phyloP scores from a whole-genome alignment of 176 grass and related monocot genomes.

The Phyllostachys edulis region DNA sequence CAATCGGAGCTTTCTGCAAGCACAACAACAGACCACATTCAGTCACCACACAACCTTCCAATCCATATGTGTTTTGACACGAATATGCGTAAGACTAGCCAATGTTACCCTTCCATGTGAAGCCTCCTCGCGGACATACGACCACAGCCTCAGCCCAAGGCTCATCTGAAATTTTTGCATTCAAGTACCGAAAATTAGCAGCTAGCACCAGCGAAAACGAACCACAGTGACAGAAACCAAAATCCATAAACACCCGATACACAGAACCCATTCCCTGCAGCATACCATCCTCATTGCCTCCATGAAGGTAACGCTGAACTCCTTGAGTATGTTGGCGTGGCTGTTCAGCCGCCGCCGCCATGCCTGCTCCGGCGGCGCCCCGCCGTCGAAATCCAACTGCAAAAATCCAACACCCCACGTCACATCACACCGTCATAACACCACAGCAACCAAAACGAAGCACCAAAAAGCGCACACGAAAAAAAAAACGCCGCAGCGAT shows the following conservation, averaged over 20 bases:
- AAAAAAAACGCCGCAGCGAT: background rate
- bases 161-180: conserved; percentile 54
- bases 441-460: background rate
- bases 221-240: background rate
- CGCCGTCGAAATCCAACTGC: conserved; percentile 94
- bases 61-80: background rate
- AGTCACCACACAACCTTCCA: conserved; percentile 19
- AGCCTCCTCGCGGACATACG: conserved; percentile 97
- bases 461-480: background rate
- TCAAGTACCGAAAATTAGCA: conserved; percentile 6
- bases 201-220: background rate
- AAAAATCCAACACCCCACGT: background rate
- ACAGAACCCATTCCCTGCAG: background rate
- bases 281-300: conserved; percentile 96
- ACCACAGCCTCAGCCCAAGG: conserved; percentile 93
- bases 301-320: conserved; percentile 99
- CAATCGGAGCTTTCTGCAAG: conserved; percentile 98
- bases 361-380: conserved; percentile 81
- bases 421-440: background rate
- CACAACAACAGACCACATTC: conserved; percentile 1
- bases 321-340: conserved; percentile 90
- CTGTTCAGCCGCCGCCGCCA: conserved; percentile 89
- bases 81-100: background rate
- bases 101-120: conserved; percentile 88
- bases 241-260: background rate